A percentile compares a stretch with the other conserved stretches of the same genome.
Conservation (phyloP, 1,284 basidiomycete genomes). For the Tilletia walkeri region DNA sequence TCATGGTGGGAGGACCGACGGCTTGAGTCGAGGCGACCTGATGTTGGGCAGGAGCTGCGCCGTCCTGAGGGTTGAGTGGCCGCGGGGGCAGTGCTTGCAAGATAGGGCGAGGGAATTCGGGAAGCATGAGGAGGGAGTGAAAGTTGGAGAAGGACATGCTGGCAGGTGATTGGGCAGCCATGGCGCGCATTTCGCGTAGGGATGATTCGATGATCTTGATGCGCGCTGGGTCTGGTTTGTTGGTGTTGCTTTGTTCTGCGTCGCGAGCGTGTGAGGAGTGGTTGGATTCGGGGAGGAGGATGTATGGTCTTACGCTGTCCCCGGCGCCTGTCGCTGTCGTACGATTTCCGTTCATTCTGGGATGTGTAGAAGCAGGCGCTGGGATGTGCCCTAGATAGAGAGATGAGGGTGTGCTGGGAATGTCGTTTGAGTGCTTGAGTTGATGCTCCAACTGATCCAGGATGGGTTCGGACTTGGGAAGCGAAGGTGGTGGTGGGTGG, state of each 20-base stretch:
- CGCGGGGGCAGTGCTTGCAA: too few relatives aligned
- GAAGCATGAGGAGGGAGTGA: slow-evolving; percentile 10
- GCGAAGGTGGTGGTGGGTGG: background rate
- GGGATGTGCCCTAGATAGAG: background rate
- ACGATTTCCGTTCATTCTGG: too few relatives aligned
- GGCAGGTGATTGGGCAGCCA: background rate
- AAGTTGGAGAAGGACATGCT: slow-evolving; percentile 15
- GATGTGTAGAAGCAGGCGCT: too few relatives aligned
- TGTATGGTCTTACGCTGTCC: too few relatives aligned
- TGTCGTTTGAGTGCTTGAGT: background rate
- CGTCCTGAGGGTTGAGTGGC: background rate
- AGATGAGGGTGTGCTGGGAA: background rate
- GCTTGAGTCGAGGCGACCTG: too few relatives aligned
- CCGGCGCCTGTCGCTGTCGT: too few relatives aligned
- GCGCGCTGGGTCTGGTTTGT: background rate
- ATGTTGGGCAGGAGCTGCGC: background rate
- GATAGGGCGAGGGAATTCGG: slow-evolving; percentile 3
- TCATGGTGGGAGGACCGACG: too few relatives aligned
- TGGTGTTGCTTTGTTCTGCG: background rate
- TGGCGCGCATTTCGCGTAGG: background rate
- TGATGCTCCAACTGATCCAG: background rate
- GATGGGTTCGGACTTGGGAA: background rate
- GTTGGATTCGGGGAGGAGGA: too few relatives aligned
- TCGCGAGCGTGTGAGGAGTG: too few relatives aligned
- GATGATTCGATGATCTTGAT: background rate